phyloP scores from a whole-genome alignment of 176 grass and related monocot species.

The Oryza longistaminata region DNA sequence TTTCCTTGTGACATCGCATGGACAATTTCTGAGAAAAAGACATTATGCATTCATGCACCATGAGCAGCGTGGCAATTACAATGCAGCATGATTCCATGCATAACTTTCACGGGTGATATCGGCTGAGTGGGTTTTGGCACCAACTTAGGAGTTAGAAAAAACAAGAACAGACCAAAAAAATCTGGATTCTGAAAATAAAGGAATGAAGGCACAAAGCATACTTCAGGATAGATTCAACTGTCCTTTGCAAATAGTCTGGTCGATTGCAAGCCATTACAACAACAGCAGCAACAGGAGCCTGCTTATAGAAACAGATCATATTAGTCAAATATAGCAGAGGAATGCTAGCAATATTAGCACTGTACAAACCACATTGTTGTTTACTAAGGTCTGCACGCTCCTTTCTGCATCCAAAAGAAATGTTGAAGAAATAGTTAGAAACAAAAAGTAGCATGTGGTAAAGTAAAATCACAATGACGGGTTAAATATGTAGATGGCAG shows the following conservation, averaged over 20 bases:
- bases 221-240: conserved; percentile 95
- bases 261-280: conserved; percentile 99
- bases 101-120: background rate
- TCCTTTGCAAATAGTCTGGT: conserved; percentile 90
- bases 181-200: background rate
- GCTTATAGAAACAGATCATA: conserved; percentile 32
- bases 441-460: background rate
- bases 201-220: conserved; percentile 35
- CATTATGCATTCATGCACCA: background rate
- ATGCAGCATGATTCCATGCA: background rate
- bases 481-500: background rate
- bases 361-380: conserved; percentile 61
- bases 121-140: background rate
- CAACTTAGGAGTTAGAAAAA: background rate
- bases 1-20: background rate
- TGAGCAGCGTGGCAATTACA: background rate
- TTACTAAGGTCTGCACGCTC: conserved; percentile 55
- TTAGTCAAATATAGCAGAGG: conserved; percentile 22
- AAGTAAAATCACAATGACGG: background rate
- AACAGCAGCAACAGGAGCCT: conserved; percentile 89
- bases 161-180: background rate
- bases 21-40: background rate
- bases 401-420: conserved; percentile 71
- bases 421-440: conserved; percentile 27
- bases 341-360: conserved; percentile 11